These are phyloP conservation scores for Pleurotus citrinopileatus DNA, from an alignment of 768 basidiomycete genomes.

Conservation along the genomic window DNA sequence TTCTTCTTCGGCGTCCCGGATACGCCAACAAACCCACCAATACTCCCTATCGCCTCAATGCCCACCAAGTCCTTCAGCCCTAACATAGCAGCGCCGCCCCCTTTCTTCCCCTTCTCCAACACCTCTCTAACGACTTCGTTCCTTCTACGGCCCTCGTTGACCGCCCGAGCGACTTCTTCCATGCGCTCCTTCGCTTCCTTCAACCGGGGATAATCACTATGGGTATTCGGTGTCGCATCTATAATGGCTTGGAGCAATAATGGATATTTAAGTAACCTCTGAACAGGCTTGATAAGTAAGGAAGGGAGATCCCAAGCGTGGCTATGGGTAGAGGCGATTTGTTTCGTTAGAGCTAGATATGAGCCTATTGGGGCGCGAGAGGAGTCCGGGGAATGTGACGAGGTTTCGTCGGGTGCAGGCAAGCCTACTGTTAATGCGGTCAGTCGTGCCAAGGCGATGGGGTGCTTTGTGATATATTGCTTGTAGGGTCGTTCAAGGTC, in stretches of 20 bases:
- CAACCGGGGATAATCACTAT: conserved; percentile 63
- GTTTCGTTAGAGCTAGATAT: conserved; percentile 67
- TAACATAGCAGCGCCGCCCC: conserved; percentile 22
- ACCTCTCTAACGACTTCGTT: conserved; percentile 81
- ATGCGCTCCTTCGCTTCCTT: conserved; percentile 52
- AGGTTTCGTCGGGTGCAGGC: conserved; percentile 40
- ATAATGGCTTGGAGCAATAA: conserved; percentile 78
- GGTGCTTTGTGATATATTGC: conserved; percentile 78
- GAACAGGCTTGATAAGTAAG: conserved; percentile 96
- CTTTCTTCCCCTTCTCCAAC: conserved; percentile 43
- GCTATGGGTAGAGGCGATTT: conserved; percentile 66
- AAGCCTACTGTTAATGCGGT: conserved; percentile 50
- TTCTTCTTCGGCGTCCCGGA: conserved; percentile 26
- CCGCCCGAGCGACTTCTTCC: conserved; percentile 70
- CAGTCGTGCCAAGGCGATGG: conserved; percentile 65
- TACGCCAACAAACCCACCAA: conserved; percentile 21
- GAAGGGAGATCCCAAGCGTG: conserved; percentile 93
- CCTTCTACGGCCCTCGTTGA: conserved; percentile 76
- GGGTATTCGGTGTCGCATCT: conserved; percentile 67
- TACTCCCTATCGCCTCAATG: conserved; percentile 7
- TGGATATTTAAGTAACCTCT: conserved; percentile 92
- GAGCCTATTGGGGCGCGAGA: conserved; percentile 56
- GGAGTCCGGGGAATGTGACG: conserved; percentile 30
- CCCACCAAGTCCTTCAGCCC: conserved; percentile 7
- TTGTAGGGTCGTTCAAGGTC: conserved; percentile 72